These are phyloP conservation scores for Scenedesmus sp. DNA, from an alignment of 163 green algal species.

Conservation along the genomic window DNA sequence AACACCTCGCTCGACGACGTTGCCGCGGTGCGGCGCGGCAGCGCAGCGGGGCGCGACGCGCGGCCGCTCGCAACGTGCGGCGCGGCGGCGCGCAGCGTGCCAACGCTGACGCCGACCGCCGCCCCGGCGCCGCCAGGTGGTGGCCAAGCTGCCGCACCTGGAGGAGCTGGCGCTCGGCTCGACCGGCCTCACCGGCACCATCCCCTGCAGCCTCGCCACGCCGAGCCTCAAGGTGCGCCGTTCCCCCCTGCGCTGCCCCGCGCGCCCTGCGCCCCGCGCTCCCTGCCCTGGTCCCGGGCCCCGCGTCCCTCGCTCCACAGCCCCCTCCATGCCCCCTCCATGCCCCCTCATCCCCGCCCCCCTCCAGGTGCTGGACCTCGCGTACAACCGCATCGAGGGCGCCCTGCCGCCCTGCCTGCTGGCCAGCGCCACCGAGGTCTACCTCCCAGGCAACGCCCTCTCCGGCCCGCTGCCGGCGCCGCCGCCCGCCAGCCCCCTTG, in stretches of 20 bases:
- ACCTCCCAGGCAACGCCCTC: constrained; percentile 27
- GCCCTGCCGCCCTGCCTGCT: constrained; percentile 15
- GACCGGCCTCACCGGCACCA: constrained; percentile 8
- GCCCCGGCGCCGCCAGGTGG: background rate
- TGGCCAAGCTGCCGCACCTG: background rate
- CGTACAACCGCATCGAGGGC: constrained; percentile 23
- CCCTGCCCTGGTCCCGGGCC: no score
- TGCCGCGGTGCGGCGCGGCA: background rate
- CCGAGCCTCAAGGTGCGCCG: constrained; percentile 15
- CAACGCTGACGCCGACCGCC: no score
- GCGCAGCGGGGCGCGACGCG: no score
- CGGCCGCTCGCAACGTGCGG: no score
- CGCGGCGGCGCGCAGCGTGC: no score
- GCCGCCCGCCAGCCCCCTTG: background rate
- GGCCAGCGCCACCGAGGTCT: constrained; percentile 10
- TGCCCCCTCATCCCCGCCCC: no score
- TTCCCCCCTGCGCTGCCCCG: no score
- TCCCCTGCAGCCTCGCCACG: constrained; percentile 7
- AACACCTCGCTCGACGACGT: background rate
- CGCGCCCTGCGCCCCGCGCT: no score
- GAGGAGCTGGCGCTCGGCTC: constrained; percentile 27
- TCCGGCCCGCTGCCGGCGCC: background rate
- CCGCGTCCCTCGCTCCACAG: no score
- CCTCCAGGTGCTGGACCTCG: constrained; percentile 25
- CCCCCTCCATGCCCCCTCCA: no score